Percentiles rank a stretch among this genome's conserved stretches.
phyloP scores from a whole-genome alignment of 2,329 filamentous ascomycete species.

The Rhinocladiella mackenziei region DNA sequence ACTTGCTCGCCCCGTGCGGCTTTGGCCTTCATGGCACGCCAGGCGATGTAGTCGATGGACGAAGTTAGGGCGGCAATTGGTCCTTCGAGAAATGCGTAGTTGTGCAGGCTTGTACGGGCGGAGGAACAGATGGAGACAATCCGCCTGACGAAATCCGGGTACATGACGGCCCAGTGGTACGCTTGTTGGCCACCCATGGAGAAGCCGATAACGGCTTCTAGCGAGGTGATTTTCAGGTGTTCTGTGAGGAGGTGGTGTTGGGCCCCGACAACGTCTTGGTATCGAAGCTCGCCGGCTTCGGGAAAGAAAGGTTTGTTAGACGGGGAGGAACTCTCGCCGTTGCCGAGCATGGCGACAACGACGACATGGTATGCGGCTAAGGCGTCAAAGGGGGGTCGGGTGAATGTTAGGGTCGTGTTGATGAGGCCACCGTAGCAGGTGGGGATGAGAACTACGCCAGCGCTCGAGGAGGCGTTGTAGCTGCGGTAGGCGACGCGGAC shows the following conservation, averaged over 20 bases:
- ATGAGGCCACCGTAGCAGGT: slow-evolving; percentile 56
- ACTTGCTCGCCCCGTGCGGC: slow-evolving; percentile 28
- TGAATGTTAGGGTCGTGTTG: slow-evolving; percentile 48
- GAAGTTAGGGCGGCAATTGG: slow-evolving; percentile 43
- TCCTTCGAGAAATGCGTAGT: slow-evolving; percentile 48
- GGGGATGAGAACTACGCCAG: slow-evolving; percentile 46
- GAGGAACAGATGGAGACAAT: slow-evolving; percentile 46
- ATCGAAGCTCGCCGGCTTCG: slow-evolving; percentile 34
- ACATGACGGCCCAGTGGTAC: slow-evolving; percentile 47
- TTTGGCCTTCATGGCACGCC: slow-evolving; percentile 26
- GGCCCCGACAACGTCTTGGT: slow-evolving; percentile 44
- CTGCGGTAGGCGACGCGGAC: slow-evolving; percentile 42
- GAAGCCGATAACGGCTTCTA: slow-evolving; percentile 47
- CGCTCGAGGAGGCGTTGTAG: slow-evolving; percentile 37
- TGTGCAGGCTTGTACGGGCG: slow-evolving; percentile 46
- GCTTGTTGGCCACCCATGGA: slow-evolving; percentile 51
- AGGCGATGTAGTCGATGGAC: slow-evolving; percentile 40
- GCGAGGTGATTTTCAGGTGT: slow-evolving; percentile 34
- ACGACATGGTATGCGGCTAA: slow-evolving; percentile 44
- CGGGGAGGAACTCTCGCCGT: slow-evolving; percentile 47
- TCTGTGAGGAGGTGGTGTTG: slow-evolving; percentile 41
- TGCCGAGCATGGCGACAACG: slow-evolving; percentile 47
- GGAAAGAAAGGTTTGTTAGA: slow-evolving; percentile 45
- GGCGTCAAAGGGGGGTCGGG: slow-evolving; percentile 34
- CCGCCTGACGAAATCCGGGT: slow-evolving; percentile 40